Conservation (phyloP, 768 basidiomycete genomes). For the Tulasnella sp. region DNA sequence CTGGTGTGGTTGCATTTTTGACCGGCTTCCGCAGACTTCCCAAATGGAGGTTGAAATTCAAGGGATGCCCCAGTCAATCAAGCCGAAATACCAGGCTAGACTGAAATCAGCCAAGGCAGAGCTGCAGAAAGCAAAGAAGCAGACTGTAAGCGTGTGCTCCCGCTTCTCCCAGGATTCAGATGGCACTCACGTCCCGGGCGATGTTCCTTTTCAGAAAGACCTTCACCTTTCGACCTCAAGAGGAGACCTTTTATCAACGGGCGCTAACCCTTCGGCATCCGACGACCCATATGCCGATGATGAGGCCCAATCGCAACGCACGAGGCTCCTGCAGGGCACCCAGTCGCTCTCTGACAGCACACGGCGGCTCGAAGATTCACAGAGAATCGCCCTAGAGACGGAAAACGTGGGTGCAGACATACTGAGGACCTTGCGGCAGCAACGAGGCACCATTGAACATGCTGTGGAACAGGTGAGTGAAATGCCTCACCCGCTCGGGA, state of each 20-base stretch:
- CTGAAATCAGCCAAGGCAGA: slow-evolving; percentile 64
- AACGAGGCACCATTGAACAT: slow-evolving; percentile 86
- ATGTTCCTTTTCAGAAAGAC: slow-evolving; percentile 38
- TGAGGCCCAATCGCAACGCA: slow-evolving; percentile 53
- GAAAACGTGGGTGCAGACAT: slow-evolving; percentile 94
- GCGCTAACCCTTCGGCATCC: slow-evolving; percentile 36
- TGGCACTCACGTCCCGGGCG: background rate
- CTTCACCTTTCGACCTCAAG: slow-evolving; percentile 57
- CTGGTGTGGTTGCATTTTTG: background rate
- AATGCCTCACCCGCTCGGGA: background rate
- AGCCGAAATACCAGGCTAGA: slow-evolving; percentile 61
- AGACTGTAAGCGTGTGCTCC: slow-evolving; percentile 29
- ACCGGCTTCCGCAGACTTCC: slow-evolving; percentile 49
- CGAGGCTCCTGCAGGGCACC: slow-evolving; percentile 68
- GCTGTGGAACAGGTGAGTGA: slow-evolving; percentile 11
- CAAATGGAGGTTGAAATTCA: slow-evolving; percentile 99
- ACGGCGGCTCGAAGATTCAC: slow-evolving; percentile 75
- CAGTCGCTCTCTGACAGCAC: slow-evolving; percentile 71
- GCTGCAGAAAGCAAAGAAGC: slow-evolving; percentile 68
- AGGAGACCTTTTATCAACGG: slow-evolving; percentile 42
- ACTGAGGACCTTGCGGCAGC: slow-evolving; percentile 64
- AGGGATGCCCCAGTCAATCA: slow-evolving; percentile 78
- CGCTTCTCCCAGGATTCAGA: background rate
- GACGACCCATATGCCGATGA: slow-evolving; percentile 59
- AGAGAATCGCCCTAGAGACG: slow-evolving; percentile 88